Evolutionary conservation across 371 early-diverging fungal genomes (phyloP).

Genomic region (Phascolomyces articulosus): DNA sequence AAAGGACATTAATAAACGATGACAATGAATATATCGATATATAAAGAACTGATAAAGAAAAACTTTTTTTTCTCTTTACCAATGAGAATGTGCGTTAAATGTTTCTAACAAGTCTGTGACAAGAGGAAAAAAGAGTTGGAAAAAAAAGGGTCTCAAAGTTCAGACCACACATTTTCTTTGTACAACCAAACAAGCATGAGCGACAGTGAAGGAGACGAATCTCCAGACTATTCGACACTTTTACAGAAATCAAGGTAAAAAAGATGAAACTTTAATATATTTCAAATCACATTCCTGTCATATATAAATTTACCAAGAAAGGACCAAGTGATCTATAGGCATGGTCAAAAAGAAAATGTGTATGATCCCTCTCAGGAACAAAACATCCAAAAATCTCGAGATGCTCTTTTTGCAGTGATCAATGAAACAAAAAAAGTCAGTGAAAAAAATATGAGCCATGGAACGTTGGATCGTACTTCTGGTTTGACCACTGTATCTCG

Average conservation of each 20-base stretch:
- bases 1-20: no score
- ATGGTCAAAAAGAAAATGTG: conserved; percentile 9
- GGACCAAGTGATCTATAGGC: no score
- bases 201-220: conserved; percentile 31
- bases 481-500: conserved; percentile 10
- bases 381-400: conserved; percentile 15
- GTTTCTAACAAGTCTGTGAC: not conserved
- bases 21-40: no score
- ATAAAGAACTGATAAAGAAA: no score
- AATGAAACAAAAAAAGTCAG: conserved; percentile 8
- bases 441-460: conserved; percentile 11
- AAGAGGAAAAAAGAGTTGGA: not conserved
- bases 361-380: conserved; percentile 8
- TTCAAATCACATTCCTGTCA: not conserved
- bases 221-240: conserved; percentile 26
- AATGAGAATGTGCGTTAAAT: no score
- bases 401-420: conserved; percentile 28
- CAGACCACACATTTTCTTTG: not conserved
- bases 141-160: not conserved
- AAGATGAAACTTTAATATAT: not conserved
- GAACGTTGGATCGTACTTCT: conserved; percentile 1
- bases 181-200: not conserved
- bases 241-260: not conserved
- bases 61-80: no score
- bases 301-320: not conserved